Base-by-base conservation (phyloP, 257 asterid genomes). In the Fraxinus anomala region DNA sequence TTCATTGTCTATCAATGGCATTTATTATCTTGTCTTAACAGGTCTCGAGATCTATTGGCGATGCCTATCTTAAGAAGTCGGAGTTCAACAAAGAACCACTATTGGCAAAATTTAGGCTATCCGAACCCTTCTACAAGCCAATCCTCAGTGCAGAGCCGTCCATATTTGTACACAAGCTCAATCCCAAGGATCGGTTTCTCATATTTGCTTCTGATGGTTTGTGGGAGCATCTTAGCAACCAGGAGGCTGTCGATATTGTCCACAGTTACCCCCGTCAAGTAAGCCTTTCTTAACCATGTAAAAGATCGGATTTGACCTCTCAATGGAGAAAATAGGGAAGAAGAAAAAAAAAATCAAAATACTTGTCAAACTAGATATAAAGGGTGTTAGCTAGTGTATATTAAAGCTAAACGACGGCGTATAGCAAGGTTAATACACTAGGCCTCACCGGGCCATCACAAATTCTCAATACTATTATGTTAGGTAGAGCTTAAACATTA, bases 221-320 rank as follows among this genome's bases (percentile, higher is more conserved):
- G 80, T 96, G 99, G 99, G 99, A 96, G 88, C 98, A 96, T 67
- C 95, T 96, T 24, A 88, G 89, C 89, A 96, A 93, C 87, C 93
- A 96, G 70, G 99, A 96, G 82, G 98, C 97, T 0, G 98, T 91
- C 13, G 94, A 96, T 75, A 89, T 93, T 17, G 98, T 93, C 70
- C 79, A 80, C 85, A 88, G 81, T 83, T 83, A 83, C 79, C 90
- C 96, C 0, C 97, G 94, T 21, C 67, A 80, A 26, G 98, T 94
- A 80, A 80, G 94, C 76, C 63, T 63, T 68, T 59, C 33, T 16
- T 26, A 26, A 23, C 33, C 19, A 12, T 0, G 5, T 1, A 63
- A 24, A 63, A 61, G 19, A 61, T 61, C 17, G 10, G 2, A 16
- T 47, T 61, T 6, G 33, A 61, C 33, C 6, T 61, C 34, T 61